Percentiles rank a stretch among this genome's conserved stretches.
phyloP scores from a whole-genome alignment of 768 basidiomycete species.

The Rickenella mellea region DNA sequence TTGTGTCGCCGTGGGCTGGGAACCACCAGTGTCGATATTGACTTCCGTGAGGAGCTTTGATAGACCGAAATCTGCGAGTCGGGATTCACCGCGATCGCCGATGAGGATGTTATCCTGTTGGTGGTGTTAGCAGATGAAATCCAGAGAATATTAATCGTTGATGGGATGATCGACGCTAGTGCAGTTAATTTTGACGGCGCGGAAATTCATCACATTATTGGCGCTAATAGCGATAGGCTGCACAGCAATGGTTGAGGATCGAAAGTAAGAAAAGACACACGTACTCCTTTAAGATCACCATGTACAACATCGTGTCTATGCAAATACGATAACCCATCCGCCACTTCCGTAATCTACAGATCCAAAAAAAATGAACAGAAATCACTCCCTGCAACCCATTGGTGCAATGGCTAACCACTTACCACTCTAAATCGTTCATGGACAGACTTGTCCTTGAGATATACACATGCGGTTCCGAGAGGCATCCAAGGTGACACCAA shows the following conservation, averaged over 20 bases:
- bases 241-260: too few species aligned
- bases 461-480: not conserved
- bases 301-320: conserved; percentile 4
- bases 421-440: not conserved
- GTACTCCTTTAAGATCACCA: conserved; percentile 5
- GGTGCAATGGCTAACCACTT: not conserved
- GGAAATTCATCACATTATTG: too few species aligned
- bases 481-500: conserved; percentile 1
- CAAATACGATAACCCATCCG: conserved; percentile 2
- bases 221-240: too few species aligned
- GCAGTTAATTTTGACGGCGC: too few species aligned
- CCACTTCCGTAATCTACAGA: not conserved
- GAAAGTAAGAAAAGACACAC: too few species aligned
- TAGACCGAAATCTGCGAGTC: conserved; percentile 10
- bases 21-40: not conserved
- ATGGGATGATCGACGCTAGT: too few species aligned
- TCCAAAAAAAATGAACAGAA: too few species aligned
- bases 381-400: not conserved
- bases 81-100: conserved; percentile 1
- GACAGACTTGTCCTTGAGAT: not conserved
- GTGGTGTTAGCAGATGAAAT: not conserved
- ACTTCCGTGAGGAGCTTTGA: not conserved
- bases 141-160: not conserved
- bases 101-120: conserved; percentile 9
- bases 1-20: not conserved